Base-by-base conservation (phyloP, 495 filamentous ascomycete species). In the Schizothecium vesticola region DNA sequence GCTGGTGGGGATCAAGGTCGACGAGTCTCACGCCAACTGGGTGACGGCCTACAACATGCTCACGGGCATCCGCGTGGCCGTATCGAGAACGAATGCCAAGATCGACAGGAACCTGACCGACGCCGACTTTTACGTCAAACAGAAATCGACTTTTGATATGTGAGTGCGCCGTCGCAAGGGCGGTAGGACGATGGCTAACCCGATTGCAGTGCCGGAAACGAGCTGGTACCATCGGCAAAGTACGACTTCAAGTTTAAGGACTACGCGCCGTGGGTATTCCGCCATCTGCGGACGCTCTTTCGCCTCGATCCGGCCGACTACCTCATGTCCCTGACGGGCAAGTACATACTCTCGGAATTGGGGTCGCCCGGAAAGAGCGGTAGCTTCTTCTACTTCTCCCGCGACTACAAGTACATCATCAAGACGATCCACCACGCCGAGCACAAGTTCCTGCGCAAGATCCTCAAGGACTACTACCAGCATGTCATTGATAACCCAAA, bases 161-260 rank as follows among this genome's bases (percentile, higher is more conserved):
- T 76, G 29, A 71, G 73, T 72, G 4, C n/a, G 36, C 22, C 25
- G 25, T 26, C 43, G 13, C 0, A 13, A 12, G 21, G 9, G 6
- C n/a, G 21, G 16, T 12, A n/a, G 25, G n/a, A 51, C 13, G 13
- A 33, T 19, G 60, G 55, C 69, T 69, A 66, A 70, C 69, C 12
- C 65, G 70, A 43, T 12, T 23, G 57, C 72, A 93, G 91, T 73
- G 96, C 94, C 68, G 95, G 95, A 64, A 97, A 97, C 78, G 95
- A 99, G 80, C 82, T 99, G 74, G 97, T 96, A 21, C 95, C 95
- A 23, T 97, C 94, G 65, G 94, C 96, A 71, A 98, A 98, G 81
- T 99, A 99, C 83, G 95, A 99, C 80, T 99, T 98, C 87, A 99
- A 99, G 78, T 99, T 99, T 82, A 99, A 99, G 79, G 95, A 99